Evolutionary conservation across 202 grass and related monocot species (phyloP), one percentile per base, ranked within the genome.

Genomic region (Eragrostis tef): DNA sequence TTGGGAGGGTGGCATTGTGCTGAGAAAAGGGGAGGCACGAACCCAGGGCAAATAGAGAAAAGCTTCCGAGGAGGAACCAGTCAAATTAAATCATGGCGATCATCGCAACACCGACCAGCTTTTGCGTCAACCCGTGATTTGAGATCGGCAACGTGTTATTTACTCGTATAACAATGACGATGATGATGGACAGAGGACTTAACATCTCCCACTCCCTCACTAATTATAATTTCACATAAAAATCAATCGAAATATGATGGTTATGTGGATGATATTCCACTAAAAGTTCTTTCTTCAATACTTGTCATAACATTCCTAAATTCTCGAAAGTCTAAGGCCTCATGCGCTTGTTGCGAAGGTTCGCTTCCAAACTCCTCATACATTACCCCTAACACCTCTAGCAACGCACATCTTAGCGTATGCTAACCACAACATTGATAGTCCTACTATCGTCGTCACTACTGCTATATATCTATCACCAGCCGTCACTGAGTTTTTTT

Each of bases 21-120:
- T 6, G 34, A 77, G 53, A 52, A 78, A 85, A 84, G 20, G 53
- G 41, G 1, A 14, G 51, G 64, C 63, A 59, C 24, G 25, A 7
- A 17, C 0, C 2, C 2, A 34, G 2, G 3, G 58, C 24, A 20
- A 24, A 4, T 29, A 7, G 48, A 46, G 25, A 29, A 27, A 50
- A 15, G 26, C 25, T 17, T 50, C 9, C 0, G 52, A 77, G 12
- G 52, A 77, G 12, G 73, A 77, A 70, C 7, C 9, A 15, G 42
- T 78, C 65, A 20, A 51, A 71, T 11, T 6, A 7, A 6, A 74
- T 56, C 12, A 66, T 29, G 59, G 29, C 25, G 15, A 25, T 42
- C 14, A 57, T 47, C 5, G 3, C n/a, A 17, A 8, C 47, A 29
- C 36, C 21, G 25, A 42, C 50, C 11, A 24, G 36, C 8, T 58